Percentiles rank a stretch among this genome's conserved stretches.
These are phyloP conservation scores for Globisporangium camurandrum DNA, from an alignment of 352 stramenopile genomes.

Conservation along the genomic window DNA sequence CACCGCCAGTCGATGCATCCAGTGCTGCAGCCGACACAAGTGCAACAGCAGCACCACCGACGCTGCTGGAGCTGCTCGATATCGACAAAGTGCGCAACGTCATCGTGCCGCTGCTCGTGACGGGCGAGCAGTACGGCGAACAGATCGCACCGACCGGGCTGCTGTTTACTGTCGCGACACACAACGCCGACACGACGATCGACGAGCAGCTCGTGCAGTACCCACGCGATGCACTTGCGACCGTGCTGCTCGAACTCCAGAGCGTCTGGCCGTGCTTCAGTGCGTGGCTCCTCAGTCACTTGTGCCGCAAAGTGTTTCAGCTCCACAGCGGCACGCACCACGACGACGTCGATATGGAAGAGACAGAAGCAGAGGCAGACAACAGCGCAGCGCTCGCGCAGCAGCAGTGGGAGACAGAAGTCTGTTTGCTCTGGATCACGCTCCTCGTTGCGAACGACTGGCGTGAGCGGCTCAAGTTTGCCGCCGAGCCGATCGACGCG, in stretches of 20 bases:
- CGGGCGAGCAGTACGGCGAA: constrained; percentile 47
- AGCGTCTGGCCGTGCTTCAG: constrained; percentile 37
- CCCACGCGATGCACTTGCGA: constrained; percentile 27
- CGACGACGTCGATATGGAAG: constrained; percentile 3
- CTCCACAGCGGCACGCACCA: background rate
- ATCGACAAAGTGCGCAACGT: constrained; percentile 45
- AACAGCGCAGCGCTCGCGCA: background rate
- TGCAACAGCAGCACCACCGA: background rate
- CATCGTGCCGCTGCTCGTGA: constrained; percentile 54
- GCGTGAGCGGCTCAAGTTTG: constrained; percentile 55
- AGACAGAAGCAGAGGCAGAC: constrained; percentile 1
- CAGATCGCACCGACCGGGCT: constrained; percentile 29
- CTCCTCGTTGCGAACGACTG: constrained; percentile 59
- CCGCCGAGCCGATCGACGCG: constrained; percentile 45
- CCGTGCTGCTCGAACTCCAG: constrained; percentile 45
- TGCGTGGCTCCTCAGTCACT: constrained; percentile 36
- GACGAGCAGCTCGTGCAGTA: constrained; percentile 14
- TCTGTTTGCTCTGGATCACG: constrained; percentile 50
- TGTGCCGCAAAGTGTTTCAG: constrained; percentile 44
- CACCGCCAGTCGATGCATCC: too few species aligned
- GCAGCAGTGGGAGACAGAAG: constrained; percentile 23
- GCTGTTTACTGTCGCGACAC: constrained; percentile 23
- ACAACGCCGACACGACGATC: background rate
- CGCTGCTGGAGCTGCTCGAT: constrained; percentile 22
- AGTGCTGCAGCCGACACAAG: background rate